phyloP scores from a whole-genome alignment of 768 basidiomycete genomes.

The Leccinum sublutescens region DNA sequence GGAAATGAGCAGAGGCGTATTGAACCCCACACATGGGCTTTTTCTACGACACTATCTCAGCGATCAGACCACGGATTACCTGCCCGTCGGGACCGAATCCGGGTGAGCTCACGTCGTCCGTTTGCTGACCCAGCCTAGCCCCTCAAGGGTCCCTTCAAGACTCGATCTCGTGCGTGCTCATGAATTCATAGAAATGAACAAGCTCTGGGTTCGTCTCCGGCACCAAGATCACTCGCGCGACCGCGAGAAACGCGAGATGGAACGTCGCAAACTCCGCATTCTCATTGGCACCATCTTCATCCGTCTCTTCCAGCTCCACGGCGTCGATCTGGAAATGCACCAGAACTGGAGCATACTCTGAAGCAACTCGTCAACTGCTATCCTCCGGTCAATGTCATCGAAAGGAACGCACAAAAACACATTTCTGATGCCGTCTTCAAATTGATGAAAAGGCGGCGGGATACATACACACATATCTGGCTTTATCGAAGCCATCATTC shows the following conservation, averaged over 20 bases:
- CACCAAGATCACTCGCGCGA: conserved; percentile 97
- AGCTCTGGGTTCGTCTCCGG: conserved; percentile 97
- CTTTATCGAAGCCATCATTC: background rate
- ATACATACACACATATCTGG: background rate
- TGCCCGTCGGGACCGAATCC: conserved; percentile 82
- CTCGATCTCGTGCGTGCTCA: conserved; percentile 92
- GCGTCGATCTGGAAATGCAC: conserved; percentile 94
- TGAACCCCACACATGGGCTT: conserved; percentile 94
- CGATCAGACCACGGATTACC: conserved; percentile 92
- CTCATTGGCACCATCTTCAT: conserved; percentile 98
- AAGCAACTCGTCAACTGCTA: conserved; percentile 95
- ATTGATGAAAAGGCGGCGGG: background rate
- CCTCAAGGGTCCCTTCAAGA: conserved; percentile 87
- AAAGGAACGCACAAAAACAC: background rate
- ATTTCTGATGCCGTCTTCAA: background rate
- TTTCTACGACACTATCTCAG: conserved; percentile 96
- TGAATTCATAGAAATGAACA: conserved; percentile 99
- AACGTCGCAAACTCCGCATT: conserved; percentile 91
- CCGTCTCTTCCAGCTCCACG: conserved; percentile 90
- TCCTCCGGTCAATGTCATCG: background rate
- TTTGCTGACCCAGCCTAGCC: conserved; percentile 45
- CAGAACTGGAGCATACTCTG: conserved; percentile 69
- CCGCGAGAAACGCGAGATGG: conserved; percentile 95
- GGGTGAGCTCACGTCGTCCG: conserved; percentile 55
- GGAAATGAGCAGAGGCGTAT: conserved; percentile 97